phyloP scores from a whole-genome alignment of 371 early-diverging fungal genomes.

The Syncephalastrum racemosum region DNA sequence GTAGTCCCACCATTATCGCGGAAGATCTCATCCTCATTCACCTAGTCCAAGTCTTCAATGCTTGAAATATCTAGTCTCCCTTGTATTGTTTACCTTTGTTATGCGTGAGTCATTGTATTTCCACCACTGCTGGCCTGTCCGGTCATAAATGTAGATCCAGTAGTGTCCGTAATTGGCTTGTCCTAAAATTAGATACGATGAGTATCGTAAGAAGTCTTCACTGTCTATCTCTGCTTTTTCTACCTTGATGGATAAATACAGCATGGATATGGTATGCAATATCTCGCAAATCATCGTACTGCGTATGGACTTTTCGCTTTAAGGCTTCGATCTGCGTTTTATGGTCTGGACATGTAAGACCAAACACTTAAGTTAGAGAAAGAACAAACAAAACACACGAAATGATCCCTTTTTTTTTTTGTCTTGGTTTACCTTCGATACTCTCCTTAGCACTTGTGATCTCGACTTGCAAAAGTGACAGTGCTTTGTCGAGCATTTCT shows the following conservation, averaged over 20 bases:
- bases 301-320: slow-evolving; percentile 20
- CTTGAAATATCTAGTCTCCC: not conserved
- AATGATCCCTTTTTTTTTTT: not conserved
- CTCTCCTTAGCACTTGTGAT: slow-evolving; percentile 14
- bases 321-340: slow-evolving; percentile 14
- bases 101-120: slow-evolving; percentile 82
- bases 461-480: slow-evolving; percentile 25
- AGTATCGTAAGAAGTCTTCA: too few relatives aligned
- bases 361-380: not conserved
- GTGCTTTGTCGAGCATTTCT: slow-evolving; percentile 14
- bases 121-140: slow-evolving; percentile 67
- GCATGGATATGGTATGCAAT: slow-evolving; percentile 64
- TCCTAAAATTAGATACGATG: slow-evolving; percentile 13
- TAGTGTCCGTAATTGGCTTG: slow-evolving; percentile 87
- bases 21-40: slow-evolving; percentile 55
- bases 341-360: slow-evolving; percentile 12
- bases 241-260: slow-evolving; percentile 70
- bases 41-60: slow-evolving; percentile 17
- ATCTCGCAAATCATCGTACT: slow-evolving; percentile 40
- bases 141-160: slow-evolving; percentile 82
- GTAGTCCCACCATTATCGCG: slow-evolving; percentile 54
- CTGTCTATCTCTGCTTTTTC: too few relatives aligned
- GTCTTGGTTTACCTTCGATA: slow-evolving; percentile 19
- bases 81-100: slow-evolving; percentile 46
- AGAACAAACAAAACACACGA: not conserved